These are phyloP conservation scores for Mallotus repandus DNA, from an alignment of 441 rosid species.

Conservation along the genomic window DNA sequence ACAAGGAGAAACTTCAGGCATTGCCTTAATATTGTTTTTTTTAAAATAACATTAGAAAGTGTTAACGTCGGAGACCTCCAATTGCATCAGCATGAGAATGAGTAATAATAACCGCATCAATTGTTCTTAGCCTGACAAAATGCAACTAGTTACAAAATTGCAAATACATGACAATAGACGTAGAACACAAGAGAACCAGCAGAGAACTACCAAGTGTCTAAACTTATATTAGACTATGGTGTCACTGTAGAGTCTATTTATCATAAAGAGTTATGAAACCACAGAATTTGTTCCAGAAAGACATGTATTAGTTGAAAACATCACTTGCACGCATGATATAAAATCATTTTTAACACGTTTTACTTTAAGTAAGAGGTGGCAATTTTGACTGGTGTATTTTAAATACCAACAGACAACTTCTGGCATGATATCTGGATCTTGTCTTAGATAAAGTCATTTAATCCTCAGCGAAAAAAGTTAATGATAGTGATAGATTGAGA, in stretches of 20 bases:
- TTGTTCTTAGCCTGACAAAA: slow-evolving; percentile 92
- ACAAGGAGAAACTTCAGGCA: slow-evolving; percentile 18
- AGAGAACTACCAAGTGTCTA: slow-evolving; percentile 12
- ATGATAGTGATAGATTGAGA: background rate
- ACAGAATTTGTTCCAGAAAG: background rate
- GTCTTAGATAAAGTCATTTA: background rate
- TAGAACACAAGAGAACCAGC: slow-evolving; percentile 18
- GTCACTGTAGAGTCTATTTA: background rate
- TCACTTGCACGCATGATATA: slow-evolving; percentile 2
- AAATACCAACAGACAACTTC: background rate
- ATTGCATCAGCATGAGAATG: slow-evolving; percentile 99
- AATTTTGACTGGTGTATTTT: background rate
- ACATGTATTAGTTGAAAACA: background rate
- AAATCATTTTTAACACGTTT: background rate
- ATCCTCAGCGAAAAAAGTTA: background rate
- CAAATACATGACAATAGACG: slow-evolving; percentile 25
- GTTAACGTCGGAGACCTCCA: slow-evolving; percentile 82
- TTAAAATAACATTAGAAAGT: slow-evolving; percentile 34
- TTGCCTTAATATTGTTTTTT: background rate
- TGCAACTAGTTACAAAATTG: slow-evolving; percentile 44
- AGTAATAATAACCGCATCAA: slow-evolving; percentile 93
- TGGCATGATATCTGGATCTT: background rate
- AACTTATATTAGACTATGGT: background rate
- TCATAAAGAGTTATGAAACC: background rate
- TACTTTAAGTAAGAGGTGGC: background rate